Evolutionary conservation across 2,329 filamentous ascomycete genomes (phyloP).

Genomic region (Fusarium sp.): DNA sequence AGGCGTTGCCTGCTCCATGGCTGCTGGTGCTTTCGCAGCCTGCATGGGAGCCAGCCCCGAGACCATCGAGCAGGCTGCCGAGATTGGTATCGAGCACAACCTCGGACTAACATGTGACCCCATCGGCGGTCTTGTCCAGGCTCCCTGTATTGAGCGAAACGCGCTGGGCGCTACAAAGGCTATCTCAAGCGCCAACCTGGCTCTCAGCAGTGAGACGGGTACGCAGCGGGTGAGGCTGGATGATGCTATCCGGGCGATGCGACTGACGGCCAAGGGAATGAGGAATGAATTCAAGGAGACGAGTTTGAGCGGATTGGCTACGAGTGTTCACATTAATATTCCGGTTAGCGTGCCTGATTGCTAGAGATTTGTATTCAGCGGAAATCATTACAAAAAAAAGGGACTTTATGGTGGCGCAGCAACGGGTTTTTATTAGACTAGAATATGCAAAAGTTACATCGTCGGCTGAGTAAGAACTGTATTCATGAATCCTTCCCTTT

Average conservation of each 20-base stretch:
- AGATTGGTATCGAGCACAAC: conserved; percentile 67
- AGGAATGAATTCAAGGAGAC: conserved; percentile 68
- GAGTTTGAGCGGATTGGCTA: conserved; percentile 63
- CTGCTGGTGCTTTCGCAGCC: conserved; percentile 63
- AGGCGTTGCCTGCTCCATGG: conserved; percentile 66
- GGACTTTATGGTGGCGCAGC: conserved; percentile 13
- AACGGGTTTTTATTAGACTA: conserved; percentile 14
- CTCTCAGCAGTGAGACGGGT: conserved; percentile 60
- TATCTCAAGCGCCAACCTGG: conserved; percentile 64
- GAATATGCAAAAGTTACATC: conserved; percentile 1
- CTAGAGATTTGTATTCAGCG: conserved; percentile 41
- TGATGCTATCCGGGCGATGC: conserved; percentile 65
- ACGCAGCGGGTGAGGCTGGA: conserved; percentile 64
- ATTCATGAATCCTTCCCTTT: background rate
- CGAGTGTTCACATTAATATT: conserved; percentile 63
- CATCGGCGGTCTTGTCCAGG: conserved; percentile 64
- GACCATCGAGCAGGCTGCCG: conserved; percentile 64
- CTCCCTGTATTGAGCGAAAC: conserved; percentile 65
- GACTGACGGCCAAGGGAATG: conserved; percentile 65
- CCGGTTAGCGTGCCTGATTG: conserved; percentile 67
- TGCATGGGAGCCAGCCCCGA: conserved; percentile 66
- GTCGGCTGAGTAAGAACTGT: conserved; percentile 9
- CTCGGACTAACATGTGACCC: conserved; percentile 65
- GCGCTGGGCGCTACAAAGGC: conserved; percentile 65
- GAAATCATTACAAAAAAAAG: conserved; percentile 19